These are phyloP conservation scores for Pseudognaphalium luteoalbum DNA, from an alignment of 129 eudicot genomes.

Conservation along the genomic window DNA sequence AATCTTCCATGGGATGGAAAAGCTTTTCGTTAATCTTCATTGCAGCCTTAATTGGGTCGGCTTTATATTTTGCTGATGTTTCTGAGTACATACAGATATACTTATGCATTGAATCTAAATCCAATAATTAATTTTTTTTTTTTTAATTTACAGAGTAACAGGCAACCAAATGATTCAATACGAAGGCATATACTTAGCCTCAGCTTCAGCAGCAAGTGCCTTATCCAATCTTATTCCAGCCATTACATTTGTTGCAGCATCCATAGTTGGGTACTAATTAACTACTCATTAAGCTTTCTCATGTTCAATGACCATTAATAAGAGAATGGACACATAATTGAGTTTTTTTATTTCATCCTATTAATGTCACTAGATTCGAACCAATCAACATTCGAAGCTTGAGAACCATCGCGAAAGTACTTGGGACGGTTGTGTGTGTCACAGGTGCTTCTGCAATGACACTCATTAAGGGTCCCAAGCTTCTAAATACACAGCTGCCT, in stretches of 20 bases:
- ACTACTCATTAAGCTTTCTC: not conserved
- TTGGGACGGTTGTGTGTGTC: constrained; percentile 70
- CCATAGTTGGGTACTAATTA: constrained; percentile 52
- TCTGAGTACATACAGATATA: not conserved
- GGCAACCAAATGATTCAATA: constrained; percentile 62
- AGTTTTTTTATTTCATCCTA: not conserved
- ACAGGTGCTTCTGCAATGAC: constrained; percentile 72
- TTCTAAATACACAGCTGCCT: constrained; percentile 47
- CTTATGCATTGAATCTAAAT: not conserved
- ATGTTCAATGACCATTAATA: not conserved
- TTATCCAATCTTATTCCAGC: constrained; percentile 78
- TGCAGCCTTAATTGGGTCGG: constrained; percentile 59
- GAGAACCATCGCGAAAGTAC: constrained; percentile 66
- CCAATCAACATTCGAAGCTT: constrained; percentile 52
- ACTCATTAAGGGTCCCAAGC: constrained; percentile 72
- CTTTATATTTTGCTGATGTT: not conserved
- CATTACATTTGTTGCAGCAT: constrained; percentile 68
- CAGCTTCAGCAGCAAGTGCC: constrained; percentile 80
- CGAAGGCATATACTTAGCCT: constrained; percentile 72
- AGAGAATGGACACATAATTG: not conserved
- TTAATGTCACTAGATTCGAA: constrained; percentile 46
- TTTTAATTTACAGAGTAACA: constrained; percentile 53
- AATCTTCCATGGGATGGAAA: constrained; percentile 38
- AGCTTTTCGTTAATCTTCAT: constrained; percentile 55
- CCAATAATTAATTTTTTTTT: not conserved